A percentile compares a stretch with the other conserved stretches of the same genome.
Conservation (phyloP, 1,139 yeast species). For the Hemisphaericaspora xylofermentans region DNA sequence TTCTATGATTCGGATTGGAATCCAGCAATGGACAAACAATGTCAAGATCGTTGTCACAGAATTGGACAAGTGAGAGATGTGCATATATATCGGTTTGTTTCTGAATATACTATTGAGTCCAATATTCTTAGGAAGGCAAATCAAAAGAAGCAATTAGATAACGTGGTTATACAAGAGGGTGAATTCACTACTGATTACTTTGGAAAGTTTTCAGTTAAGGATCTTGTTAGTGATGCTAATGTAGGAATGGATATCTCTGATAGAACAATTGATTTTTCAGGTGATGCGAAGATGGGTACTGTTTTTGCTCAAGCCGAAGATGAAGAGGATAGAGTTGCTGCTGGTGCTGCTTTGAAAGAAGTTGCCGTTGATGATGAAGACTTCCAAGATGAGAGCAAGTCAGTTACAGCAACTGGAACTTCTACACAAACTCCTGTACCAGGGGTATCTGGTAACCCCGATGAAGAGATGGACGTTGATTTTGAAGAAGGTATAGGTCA, state of each 20-base stretch:
- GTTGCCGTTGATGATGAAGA: constrained; percentile 85
- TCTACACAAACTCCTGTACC: constrained; percentile 23
- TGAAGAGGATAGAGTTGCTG: constrained; percentile 93
- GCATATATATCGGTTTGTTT: constrained; percentile 92
- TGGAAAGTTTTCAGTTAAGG: constrained; percentile 85
- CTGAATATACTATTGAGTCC: constrained; percentile 94
- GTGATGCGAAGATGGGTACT: constrained; percentile 56
- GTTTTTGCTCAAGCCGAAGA: constrained; percentile 93
- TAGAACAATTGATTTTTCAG: constrained; percentile 35
- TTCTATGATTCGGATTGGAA: constrained; percentile 99
- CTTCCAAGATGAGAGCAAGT: constrained; percentile 48
- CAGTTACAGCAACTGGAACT: constrained; percentile 39
- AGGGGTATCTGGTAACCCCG: constrained; percentile 17
- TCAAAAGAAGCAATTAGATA: constrained; percentile 91
- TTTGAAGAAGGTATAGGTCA: constrained; percentile 81
- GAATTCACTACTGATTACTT: constrained; percentile 97
- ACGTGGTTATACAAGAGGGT: constrained; percentile 96
- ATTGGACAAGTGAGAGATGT: constrained; percentile 98
- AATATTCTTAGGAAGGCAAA: constrained; percentile 93
- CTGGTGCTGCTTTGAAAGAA: constrained; percentile 84
- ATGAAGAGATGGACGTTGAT: constrained; percentile 46
- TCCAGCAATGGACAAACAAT: constrained; percentile 99
- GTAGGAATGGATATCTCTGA: constrained; percentile 36
- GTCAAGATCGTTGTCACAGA: constrained; percentile 98
- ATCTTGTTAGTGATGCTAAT: constrained; percentile 69